Conservation (phyloP, 352 stramenopile genomes). For the Hyaloperonospora arabidopsidis region DNA sequence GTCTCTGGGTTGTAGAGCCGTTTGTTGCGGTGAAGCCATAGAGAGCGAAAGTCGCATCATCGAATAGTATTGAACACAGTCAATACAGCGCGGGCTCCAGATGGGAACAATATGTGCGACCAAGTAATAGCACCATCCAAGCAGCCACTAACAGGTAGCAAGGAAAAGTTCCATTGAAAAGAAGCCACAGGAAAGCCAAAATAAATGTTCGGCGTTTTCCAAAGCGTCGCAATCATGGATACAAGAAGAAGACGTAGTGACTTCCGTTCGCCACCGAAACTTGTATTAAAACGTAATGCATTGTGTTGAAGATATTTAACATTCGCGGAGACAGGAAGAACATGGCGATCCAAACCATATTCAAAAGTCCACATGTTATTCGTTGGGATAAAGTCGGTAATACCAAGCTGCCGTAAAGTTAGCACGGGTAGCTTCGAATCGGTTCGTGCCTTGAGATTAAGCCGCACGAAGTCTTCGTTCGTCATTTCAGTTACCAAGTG, state of each 20-base stretch:
- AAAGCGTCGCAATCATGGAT: conserved; percentile 2
- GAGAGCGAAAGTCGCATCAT: conserved; percentile 3
- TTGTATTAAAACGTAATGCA: conserved; percentile 12
- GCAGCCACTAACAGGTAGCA: conserved; percentile 3
- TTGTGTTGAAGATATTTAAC: conserved; percentile 19
- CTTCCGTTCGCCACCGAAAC: conserved; percentile 4
- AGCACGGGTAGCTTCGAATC: not conserved
- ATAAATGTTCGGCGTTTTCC: conserved; percentile 7
- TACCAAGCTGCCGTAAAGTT: not conserved
- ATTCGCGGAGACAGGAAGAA: conserved; percentile 9
- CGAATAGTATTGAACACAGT: conserved; percentile 1
- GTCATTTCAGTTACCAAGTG: not conserved
- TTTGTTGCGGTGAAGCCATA: conserved; percentile 10
- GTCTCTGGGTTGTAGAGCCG: conserved; percentile 3
- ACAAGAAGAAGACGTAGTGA: conserved; percentile 1
- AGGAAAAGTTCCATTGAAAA: conserved; percentile 1
- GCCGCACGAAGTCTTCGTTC: conserved; percentile 3
- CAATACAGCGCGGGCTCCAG: not conserved
- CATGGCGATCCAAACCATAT: conserved; percentile 2
- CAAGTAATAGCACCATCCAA: not conserved
- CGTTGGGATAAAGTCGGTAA: not conserved
- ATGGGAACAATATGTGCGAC: conserved; percentile 4
- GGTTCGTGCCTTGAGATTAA: not conserved
- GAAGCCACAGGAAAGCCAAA: conserved; percentile 4
- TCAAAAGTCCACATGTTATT: conserved; percentile 3